Base-by-base conservation (phyloP, 495 filamentous ascomycete species). In the Thermothielavioides terrestris region DNA sequence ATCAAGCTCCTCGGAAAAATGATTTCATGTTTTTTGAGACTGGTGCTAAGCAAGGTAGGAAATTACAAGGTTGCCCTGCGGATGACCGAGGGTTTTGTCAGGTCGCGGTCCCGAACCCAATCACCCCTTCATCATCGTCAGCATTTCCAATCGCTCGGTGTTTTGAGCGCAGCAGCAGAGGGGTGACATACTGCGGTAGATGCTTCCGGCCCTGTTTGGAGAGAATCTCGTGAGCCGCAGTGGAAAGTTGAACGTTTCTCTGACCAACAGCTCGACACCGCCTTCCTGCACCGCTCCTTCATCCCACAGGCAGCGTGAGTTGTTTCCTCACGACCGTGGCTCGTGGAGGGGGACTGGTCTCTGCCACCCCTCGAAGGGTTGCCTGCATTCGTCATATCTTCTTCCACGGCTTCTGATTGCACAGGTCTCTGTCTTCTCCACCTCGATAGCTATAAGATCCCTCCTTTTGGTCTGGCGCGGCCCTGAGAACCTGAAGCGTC, bases 141-240 rank as follows among this genome's bases (percentile, higher is more conserved):
- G 44, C 48, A 40, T 47, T 44, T 34, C 42, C 42, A 49, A 20
- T 57, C 55, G 30, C 52, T 43, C 53, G 43, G 54, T 44, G 61
- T 61, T 59, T 61, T n/a, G n/a, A n/a, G 55, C 51, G 39, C 36
- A 52, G 52, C 49, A 46, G 39, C 15, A 56, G 52, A 55, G 53
- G 53, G 23, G 49, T 55, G 57, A 54, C 55, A 55, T 58, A n/a
- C n/a, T n/a, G n/a, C n/a, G n/a, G n/a, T n/a, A n/a, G n/a, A n/a
- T n/a, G n/a, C n/a, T n/a, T n/a, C n/a, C n/a, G n/a, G n/a, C n/a
- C n/a, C n/a, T n/a, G n/a, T n/a, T n/a, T n/a, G n/a, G n/a, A n/a
- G n/a, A n/a, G n/a, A n/a, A n/a, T n/a, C n/a, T n/a, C n/a, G n/a
- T n/a, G n/a, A n/a, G n/a, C n/a, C n/a, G 50, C 36, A 42, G 51